These are phyloP conservation scores for Serendipita sp. DNA, from an alignment of 768 basidiomycete species.

Conservation along the genomic window DNA sequence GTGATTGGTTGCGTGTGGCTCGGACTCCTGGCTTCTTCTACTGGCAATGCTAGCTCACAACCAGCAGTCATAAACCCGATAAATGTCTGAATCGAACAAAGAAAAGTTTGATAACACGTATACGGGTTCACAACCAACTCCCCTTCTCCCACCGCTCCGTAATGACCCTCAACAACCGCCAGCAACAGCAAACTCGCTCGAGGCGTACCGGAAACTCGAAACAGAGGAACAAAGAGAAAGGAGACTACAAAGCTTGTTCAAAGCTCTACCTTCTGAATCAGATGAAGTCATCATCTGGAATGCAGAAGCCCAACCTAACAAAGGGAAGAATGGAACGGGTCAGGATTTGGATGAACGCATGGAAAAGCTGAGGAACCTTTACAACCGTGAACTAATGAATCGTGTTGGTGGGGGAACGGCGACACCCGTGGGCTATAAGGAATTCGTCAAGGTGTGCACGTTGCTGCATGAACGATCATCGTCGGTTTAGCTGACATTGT, in stretches of 20 bases:
- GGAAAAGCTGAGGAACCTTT: constrained; percentile 46
- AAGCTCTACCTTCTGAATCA: constrained; percentile 27
- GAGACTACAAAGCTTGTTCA: constrained; percentile 48
- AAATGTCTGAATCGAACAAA: constrained; percentile 5
- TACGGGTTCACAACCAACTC: constrained; percentile 36
- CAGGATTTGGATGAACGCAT: constrained; percentile 30
- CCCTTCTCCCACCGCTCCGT: constrained; percentile 41
- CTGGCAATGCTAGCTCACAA: not conserved
- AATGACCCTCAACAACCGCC: constrained; percentile 32
- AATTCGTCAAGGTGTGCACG: constrained; percentile 10
- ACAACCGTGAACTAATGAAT: constrained; percentile 59
- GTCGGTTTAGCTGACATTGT: not conserved
- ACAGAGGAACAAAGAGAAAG: constrained; percentile 44
- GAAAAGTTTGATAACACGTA: constrained; percentile 38
- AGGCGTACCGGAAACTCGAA: constrained; percentile 49
- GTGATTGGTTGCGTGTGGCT: too few species aligned
- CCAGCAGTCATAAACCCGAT: not conserved
- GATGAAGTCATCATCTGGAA: constrained; percentile 17
- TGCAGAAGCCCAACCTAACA: constrained; percentile 10
- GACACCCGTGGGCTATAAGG: constrained; percentile 14
- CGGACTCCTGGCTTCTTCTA: too few species aligned
- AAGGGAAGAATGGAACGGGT: constrained; percentile 12
- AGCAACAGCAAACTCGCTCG: constrained; percentile 33
- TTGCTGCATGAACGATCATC: constrained; percentile 25
- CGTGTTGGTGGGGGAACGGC: constrained; percentile 29